Evolutionary conservation across 2,329 filamentous ascomycete genomes (phyloP).

Genomic region (Fonsecaea pugnacius): DNA sequence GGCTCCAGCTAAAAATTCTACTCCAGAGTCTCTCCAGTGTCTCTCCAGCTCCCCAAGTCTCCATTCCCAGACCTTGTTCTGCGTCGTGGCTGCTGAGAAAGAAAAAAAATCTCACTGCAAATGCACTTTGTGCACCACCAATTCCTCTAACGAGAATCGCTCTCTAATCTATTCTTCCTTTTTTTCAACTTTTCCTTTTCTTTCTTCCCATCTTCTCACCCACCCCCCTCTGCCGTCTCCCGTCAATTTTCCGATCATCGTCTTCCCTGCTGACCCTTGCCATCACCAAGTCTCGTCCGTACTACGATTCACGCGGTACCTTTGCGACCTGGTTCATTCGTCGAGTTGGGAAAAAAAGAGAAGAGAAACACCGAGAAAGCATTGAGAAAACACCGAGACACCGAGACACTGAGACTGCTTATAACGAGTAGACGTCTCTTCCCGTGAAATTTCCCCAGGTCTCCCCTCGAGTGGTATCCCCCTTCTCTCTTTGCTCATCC

Average conservation of each 20-base stretch:
- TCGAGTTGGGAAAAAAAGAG: neutral
- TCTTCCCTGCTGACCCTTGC: neutral
- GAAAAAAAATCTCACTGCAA: neutral
- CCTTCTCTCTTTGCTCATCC: slow-evolving; percentile 8
- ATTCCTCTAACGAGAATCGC: slow-evolving; percentile 15
- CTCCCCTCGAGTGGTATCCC: neutral
- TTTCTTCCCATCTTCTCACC: neutral
- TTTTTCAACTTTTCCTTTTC: neutral
- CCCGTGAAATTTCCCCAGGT: slow-evolving; percentile 4
- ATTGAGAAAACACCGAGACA: neutral
- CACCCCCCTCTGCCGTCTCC: slow-evolving; percentile 9
- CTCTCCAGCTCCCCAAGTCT: slow-evolving; percentile 10
- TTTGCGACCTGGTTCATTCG: neutral
- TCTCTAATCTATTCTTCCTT: slow-evolving; percentile 5
- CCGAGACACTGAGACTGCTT: neutral
- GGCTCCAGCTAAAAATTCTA: slow-evolving; percentile 1
- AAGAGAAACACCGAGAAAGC: neutral
- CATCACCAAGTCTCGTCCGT: neutral
- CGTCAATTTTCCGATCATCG: neutral
- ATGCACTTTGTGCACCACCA: slow-evolving; percentile 15
- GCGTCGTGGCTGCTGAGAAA: neutral
- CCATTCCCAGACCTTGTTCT: slow-evolving; percentile 2
- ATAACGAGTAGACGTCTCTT: neutral
- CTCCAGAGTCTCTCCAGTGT: slow-evolving; percentile 3
- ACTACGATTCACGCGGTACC: neutral